Percentiles rank a stretch among this genome's conserved stretches.
phyloP scores from a whole-genome alignment of 352 stramenopile genomes.

The Phytopythium helicoides region DNA sequence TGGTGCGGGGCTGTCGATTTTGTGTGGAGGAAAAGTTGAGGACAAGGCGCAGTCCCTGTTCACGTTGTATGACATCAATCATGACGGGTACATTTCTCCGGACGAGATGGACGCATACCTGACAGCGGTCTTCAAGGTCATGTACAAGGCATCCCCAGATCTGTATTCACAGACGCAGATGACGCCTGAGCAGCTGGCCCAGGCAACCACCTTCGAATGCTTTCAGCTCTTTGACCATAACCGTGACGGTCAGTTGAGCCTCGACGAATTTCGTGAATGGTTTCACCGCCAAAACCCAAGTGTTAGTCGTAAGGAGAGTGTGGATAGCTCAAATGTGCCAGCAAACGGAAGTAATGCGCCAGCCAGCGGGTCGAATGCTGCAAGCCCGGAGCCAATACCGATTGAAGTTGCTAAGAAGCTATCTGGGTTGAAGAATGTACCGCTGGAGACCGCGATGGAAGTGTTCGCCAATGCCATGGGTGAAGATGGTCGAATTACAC shows the following conservation, averaged over 20 bases:
- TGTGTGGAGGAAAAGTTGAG: conserved; percentile 70
- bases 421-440: conserved; percentile 59
- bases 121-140: conserved; percentile 81
- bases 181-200: conserved; percentile 60
- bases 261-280: conserved; percentile 78
- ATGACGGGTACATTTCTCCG: conserved; percentile 77
- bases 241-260: conserved; percentile 68
- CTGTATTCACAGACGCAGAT: conserved; percentile 50
- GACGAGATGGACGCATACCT: conserved; percentile 85
- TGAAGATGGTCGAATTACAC: conserved; percentile 49
- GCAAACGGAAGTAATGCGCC: conserved; percentile 1
- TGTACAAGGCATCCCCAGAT: conserved; percentile 81
- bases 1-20: conserved; percentile 80
- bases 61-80: conserved; percentile 80
- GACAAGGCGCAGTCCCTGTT: conserved; percentile 82
- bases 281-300: conserved; percentile 60
- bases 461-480: conserved; percentile 52
- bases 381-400: conserved; percentile 32
- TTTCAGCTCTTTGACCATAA: conserved; percentile 80
- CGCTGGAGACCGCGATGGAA: conserved; percentile 57
- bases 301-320: background rate
- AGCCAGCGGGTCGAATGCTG: conserved; percentile 3
- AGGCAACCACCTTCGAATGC: conserved; percentile 71
- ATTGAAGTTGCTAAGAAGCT: conserved; percentile 72
- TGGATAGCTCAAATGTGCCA: background rate